These are phyloP conservation scores for Letharia columbiana DNA, from an alignment of 495 filamentous ascomycete genomes.

Conservation along the genomic window DNA sequence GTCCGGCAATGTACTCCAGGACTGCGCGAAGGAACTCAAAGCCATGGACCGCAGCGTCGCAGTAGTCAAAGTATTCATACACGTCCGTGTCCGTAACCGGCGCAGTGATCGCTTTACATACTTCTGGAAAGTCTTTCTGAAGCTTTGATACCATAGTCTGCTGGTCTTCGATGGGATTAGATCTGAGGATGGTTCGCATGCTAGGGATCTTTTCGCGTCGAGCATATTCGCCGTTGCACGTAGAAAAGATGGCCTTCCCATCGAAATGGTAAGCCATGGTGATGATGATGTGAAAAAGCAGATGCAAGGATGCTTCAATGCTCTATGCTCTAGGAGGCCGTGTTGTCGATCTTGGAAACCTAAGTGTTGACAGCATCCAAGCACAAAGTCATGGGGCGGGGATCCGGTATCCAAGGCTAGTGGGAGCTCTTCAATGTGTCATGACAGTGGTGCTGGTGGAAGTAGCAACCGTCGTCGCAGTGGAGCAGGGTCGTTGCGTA, in stretches of 20 bases:
- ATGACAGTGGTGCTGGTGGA: background rate
- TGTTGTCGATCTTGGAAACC: background rate
- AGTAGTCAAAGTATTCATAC: constrained; percentile 44
- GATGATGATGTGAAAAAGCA: constrained; percentile 2
- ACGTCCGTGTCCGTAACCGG: constrained; percentile 30
- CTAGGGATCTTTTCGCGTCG: constrained; percentile 22
- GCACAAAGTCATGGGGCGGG: background rate
- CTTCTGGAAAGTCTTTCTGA: constrained; percentile 28
- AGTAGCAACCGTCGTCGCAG: constrained; percentile 3
- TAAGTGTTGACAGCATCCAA: constrained; percentile 5
- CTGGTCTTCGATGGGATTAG: constrained; percentile 28
- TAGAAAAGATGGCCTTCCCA: constrained; percentile 30
- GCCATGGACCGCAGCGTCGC: constrained; percentile 41
- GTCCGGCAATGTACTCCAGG: constrained; percentile 17
- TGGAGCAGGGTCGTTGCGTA: background rate
- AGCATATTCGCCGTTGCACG: constrained; percentile 18
- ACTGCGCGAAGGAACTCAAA: constrained; percentile 36
- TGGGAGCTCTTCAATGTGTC: background rate
- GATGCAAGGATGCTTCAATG: background rate
- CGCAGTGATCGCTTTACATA: constrained; percentile 28
- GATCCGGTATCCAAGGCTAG: background rate
- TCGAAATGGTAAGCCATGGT: constrained; percentile 7
- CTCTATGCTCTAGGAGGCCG: background rate
- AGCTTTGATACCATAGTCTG: constrained; percentile 23
- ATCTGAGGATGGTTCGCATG: constrained; percentile 26